These are phyloP conservation scores for Pythium aquatile DNA, from an alignment of 352 stramenopile species.

Conservation along the genomic window DNA sequence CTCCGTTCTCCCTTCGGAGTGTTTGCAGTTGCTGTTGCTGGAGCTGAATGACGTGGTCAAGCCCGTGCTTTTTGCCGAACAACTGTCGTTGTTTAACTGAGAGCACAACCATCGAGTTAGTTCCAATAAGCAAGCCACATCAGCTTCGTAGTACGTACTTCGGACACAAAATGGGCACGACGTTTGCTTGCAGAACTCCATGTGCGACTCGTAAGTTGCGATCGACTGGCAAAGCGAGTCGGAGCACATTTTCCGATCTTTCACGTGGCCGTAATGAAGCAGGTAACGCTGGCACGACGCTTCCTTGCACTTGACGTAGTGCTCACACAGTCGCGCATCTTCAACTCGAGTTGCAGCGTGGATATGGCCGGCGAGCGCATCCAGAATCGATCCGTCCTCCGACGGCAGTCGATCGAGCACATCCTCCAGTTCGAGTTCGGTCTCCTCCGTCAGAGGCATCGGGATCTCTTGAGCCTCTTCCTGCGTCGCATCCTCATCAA, in stretches of 20 bases:
- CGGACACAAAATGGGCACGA: slow-evolving; percentile 38
- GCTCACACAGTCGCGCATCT: slow-evolving; percentile 31
- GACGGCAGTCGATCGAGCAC: slow-evolving; percentile 28
- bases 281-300: slow-evolving; percentile 22
- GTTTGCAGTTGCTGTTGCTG: slow-evolving; percentile 21
- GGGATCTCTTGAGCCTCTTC: slow-evolving; percentile 25
- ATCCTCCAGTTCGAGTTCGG: slow-evolving; percentile 27
- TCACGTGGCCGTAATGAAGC: slow-evolving; percentile 23
- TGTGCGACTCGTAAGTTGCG: slow-evolving; percentile 31
- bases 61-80: slow-evolving; percentile 23
- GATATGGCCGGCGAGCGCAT: slow-evolving; percentile 38
- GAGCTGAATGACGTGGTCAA: slow-evolving; percentile 24
- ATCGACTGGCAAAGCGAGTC: slow-evolving; percentile 27
- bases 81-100: slow-evolving; percentile 26
- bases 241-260: slow-evolving; percentile 22
- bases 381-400: slow-evolving; percentile 26
- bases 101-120: neutral
- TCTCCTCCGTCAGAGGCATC: slow-evolving; percentile 16
- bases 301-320: slow-evolving; percentile 31
- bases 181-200: slow-evolving; percentile 18
- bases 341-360: slow-evolving; percentile 31
- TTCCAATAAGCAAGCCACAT: neutral
- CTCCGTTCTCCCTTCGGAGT: slow-evolving; percentile 8
- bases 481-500: neutral
- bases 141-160: slow-evolving; percentile 21